Conservation (phyloP, 352 stramenopile genomes). For the Pythium oligandrum region DNA sequence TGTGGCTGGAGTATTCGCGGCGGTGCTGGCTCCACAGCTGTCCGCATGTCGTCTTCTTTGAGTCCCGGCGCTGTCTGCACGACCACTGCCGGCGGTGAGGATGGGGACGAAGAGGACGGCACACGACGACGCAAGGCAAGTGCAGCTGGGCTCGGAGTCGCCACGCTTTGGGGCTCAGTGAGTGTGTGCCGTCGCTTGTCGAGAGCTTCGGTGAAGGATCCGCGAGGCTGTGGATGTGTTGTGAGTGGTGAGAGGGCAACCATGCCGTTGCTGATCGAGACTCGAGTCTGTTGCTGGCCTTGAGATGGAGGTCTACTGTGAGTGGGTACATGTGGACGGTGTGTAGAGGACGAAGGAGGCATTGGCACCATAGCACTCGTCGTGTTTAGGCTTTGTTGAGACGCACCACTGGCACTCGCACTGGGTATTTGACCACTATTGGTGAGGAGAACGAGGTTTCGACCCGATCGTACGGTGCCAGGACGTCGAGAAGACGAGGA, state of each 20-base stretch:
- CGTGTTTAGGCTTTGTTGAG: too few relatives aligned
- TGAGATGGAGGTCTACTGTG: neutral
- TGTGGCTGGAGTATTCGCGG: conserved; percentile 1
- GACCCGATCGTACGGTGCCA: conserved; percentile 40
- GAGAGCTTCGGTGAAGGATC: neutral
- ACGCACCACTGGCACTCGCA: too few relatives aligned
- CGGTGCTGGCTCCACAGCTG: neutral
- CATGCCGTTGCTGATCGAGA: conserved; percentile 33
- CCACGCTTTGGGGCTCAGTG: conserved; percentile 2
- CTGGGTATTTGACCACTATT: neutral
- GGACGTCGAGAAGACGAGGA: conserved; percentile 19
- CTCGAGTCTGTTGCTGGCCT: conserved; percentile 1
- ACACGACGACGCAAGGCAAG: neutral
- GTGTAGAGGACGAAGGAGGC: too few relatives aligned
- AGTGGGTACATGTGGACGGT: neutral
- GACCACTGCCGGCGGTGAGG: too few relatives aligned
- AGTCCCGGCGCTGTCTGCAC: too few relatives aligned
- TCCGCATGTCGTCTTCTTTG: conserved; percentile 23
- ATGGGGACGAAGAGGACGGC: too few relatives aligned
- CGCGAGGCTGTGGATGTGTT: too few relatives aligned
- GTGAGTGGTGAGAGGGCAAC: conserved; percentile 25
- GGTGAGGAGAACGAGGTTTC: conserved; percentile 34
- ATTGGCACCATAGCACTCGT: too few relatives aligned
- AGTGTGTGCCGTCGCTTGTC: conserved; percentile 14
- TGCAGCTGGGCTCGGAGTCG: neutral